Conservation (phyloP, 1,284 basidiomycete species). For the Ceratobasidium sp. region DNA sequence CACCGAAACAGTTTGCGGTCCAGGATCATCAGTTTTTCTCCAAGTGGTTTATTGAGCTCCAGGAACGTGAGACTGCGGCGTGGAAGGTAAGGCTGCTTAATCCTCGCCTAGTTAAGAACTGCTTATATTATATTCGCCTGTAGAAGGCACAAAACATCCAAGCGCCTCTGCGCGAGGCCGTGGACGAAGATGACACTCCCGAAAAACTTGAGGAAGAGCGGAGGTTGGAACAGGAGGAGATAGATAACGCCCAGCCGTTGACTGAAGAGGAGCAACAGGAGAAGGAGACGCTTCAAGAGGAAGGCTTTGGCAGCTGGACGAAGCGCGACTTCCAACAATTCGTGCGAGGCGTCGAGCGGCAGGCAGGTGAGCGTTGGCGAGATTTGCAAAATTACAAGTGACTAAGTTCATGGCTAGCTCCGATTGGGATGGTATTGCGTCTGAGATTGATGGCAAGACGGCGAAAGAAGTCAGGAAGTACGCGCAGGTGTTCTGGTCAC, state of each 20-base stretch:
- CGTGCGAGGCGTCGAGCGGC: conserved; percentile 84
- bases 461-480: conserved; percentile 86
- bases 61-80: conserved; percentile 88
- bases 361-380: conserved; percentile 75
- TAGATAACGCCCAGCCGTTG: conserved; percentile 87
- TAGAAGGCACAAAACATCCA: conserved; percentile 46
- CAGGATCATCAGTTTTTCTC: conserved; percentile 99
- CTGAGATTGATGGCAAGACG: conserved; percentile 89
- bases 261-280: conserved; percentile 85
- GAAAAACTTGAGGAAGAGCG: conserved; percentile 90
- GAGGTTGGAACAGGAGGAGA: conserved; percentile 84
- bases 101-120: not conserved
- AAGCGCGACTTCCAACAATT: conserved; percentile 95
- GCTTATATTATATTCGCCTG: not conserved
- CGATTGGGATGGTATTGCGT: conserved; percentile 80
- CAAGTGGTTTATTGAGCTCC: conserved; percentile 81
- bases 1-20: conserved; percentile 91
- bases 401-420: conserved; percentile 63
- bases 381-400: not conserved
- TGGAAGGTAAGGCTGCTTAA: conserved; percentile 70
- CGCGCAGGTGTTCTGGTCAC: conserved; percentile 88
- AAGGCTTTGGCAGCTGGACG: conserved; percentile 92
- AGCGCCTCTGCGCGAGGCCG: conserved; percentile 72
- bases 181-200: conserved; percentile 79
- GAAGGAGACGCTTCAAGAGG: conserved; percentile 82